phyloP scores from a whole-genome alignment of 2,329 filamentous ascomycete genomes.

The Botrytis cinerea region DNA sequence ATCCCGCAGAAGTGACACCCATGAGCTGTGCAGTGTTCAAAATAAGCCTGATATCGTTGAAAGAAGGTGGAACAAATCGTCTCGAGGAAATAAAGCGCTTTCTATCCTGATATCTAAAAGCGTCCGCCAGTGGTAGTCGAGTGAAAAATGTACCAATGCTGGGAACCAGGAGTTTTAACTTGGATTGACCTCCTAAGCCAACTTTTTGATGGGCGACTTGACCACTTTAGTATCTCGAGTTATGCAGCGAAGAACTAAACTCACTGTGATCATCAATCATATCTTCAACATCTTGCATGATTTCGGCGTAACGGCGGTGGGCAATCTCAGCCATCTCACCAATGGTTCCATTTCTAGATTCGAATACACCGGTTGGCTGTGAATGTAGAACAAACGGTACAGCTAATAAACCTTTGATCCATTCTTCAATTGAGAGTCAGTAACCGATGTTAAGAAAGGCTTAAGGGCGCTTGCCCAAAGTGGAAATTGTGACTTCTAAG shows the following conservation, averaged over 20 bases:
- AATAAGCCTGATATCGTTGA: slow-evolving; percentile 92
- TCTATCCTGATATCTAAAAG: slow-evolving; percentile 87
- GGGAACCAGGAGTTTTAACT: slow-evolving; percentile 88
- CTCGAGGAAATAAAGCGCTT: slow-evolving; percentile 85
- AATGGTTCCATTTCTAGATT: slow-evolving; percentile 64
- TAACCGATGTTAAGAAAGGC: background rate
- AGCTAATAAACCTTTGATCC: slow-evolving; percentile 92
- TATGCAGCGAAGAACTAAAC: slow-evolving; percentile 31
- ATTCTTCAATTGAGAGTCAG: slow-evolving; percentile 58
- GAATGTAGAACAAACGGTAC: slow-evolving; percentile 97
- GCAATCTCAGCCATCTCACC: slow-evolving; percentile 76
- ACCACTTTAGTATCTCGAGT: slow-evolving; percentile 6
- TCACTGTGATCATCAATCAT: slow-evolving; percentile 91
- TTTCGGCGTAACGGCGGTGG: slow-evolving; percentile 88
- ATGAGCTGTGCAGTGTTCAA: slow-evolving; percentile 95
- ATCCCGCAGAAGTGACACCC: slow-evolving; percentile 74
- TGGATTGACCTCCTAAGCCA: slow-evolving; percentile 71
- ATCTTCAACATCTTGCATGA: slow-evolving; percentile 88
- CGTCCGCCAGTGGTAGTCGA: slow-evolving; percentile 78
- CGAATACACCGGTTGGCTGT: slow-evolving; percentile 85
- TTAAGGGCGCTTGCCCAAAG: background rate
- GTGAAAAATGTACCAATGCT: slow-evolving; percentile 95
- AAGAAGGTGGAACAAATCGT: slow-evolving; percentile 91
- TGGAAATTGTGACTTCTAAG: background rate
- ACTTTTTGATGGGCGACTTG: slow-evolving; percentile 70